Conservation (phyloP, 352 stramenopile genomes). For the Globisporangium nodosum region DNA sequence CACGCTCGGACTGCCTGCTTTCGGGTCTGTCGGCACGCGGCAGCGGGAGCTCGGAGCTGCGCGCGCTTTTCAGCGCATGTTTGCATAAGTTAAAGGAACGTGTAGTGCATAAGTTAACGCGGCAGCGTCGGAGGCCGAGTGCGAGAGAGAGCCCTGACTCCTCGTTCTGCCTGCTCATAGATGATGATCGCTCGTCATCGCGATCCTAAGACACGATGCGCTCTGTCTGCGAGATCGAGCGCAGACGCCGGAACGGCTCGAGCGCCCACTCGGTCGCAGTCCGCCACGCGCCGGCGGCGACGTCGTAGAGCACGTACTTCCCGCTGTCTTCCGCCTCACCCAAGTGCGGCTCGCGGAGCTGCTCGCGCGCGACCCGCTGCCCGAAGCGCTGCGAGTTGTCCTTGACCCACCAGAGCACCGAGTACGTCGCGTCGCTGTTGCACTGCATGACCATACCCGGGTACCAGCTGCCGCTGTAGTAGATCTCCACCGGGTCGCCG, state of each 20-base stretch:
- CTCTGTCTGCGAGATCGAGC: slow-evolving; percentile 20
- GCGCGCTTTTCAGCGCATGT: too few species aligned
- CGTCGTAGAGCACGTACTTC: slow-evolving; percentile 41
- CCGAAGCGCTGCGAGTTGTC: slow-evolving; percentile 75
- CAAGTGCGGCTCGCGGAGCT: slow-evolving; percentile 38
- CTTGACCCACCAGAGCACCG: slow-evolving; percentile 76
- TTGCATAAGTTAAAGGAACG: too few species aligned
- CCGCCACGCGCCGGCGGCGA: slow-evolving; percentile 42
- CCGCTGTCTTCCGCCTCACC: slow-evolving; percentile 15
- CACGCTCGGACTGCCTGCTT: too few species aligned
- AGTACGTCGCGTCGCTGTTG: slow-evolving; percentile 57
- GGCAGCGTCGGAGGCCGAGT: too few species aligned
- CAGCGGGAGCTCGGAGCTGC: too few species aligned
- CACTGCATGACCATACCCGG: slow-evolving; percentile 56
- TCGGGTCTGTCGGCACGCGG: too few species aligned
- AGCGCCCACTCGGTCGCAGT: slow-evolving; percentile 40
- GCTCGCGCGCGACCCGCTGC: slow-evolving; percentile 37
- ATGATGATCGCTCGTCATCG: not conserved
- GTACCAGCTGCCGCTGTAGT: slow-evolving; percentile 52
- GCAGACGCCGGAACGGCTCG: slow-evolving; percentile 33
- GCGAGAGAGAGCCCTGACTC: too few species aligned
- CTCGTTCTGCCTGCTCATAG: not conserved
- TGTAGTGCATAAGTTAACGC: too few species aligned
- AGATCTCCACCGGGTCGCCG: slow-evolving; percentile 61
- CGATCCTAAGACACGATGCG: not conserved